These are phyloP conservation scores for Tetrahymena elliotti DNA, from an alignment of 73 alveolate genomes.

Conservation along the genomic window DNA sequence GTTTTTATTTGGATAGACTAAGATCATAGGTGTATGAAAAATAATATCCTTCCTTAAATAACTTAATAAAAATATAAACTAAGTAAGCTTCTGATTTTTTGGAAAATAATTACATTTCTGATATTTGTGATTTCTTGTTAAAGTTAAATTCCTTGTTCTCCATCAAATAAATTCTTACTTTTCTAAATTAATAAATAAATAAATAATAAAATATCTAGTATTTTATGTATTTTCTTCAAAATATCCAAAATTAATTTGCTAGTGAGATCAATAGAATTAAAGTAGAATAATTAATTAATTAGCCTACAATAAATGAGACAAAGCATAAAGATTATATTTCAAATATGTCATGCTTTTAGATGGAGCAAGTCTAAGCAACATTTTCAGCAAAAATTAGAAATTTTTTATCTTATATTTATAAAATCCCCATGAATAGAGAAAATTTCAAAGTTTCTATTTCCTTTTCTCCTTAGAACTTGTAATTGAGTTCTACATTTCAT, in stretches of 20 bases:
- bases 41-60: conserved; percentile 51
- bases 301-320: not conserved
- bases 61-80: not conserved
- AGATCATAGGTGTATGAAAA: conserved; percentile 85
- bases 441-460: not conserved
- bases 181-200: not conserved
- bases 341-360: conserved; percentile 19
- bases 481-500: not conserved
- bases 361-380: conserved; percentile 7
- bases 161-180: not conserved
- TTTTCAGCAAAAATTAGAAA: conserved; percentile 10
- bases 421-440: conserved; percentile 24
- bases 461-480: not conserved
- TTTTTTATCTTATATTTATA: conserved; percentile 4
- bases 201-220: not conserved
- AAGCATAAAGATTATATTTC: conserved; percentile 2
- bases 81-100: not conserved
- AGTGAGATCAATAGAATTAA: not conserved
- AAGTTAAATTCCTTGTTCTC: not conserved
- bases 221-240: no score
- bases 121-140: not conserved
- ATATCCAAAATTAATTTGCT: no score
- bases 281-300: not conserved
- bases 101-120: not conserved
- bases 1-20: conserved; percentile 36